phyloP scores from a whole-genome alignment of 176 grass and related monocot genomes.

The Pontederia crassipes region DNA sequence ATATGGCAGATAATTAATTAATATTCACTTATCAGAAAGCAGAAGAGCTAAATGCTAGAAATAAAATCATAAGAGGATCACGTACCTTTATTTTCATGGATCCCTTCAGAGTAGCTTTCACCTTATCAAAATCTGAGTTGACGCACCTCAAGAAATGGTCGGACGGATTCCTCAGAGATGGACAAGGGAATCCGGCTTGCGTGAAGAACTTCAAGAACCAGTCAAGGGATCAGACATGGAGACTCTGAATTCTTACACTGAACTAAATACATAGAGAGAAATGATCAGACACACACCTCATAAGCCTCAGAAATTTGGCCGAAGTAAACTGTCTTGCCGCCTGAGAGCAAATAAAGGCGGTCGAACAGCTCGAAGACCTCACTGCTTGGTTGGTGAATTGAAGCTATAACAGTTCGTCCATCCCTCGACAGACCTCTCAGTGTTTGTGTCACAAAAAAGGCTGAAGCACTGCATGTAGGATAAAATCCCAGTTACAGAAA shows the following conservation, averaged over 20 bases:
- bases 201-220: slow-evolving; percentile 57
- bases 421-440: neutral
- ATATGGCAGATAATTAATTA: neutral
- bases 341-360: slow-evolving; percentile 44
- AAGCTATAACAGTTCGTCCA: neutral
- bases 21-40: too few relatives aligned
- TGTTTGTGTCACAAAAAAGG: neutral
- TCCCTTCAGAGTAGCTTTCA: slow-evolving; percentile 86
- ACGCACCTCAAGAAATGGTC: slow-evolving; percentile 89
- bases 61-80: too few relatives aligned
- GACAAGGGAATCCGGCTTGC: slow-evolving; percentile 73
- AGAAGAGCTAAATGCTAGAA: neutral
- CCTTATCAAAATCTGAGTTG: slow-evolving; percentile 94
- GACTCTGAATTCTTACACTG: neutral
- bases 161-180: slow-evolving; percentile 62
- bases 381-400: slow-evolving; percentile 8
- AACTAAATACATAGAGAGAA: neutral
- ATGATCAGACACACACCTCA: slow-evolving; percentile 31
- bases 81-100: slow-evolving; percentile 71
- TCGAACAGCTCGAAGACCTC: slow-evolving; percentile 8
- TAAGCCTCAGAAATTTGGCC: slow-evolving; percentile 65
- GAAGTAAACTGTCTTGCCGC: slow-evolving; percentile 81
- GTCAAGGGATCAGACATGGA: neutral
- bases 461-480: neutral
- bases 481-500: neutral